These are phyloP conservation scores for Pleochaeta shiraiana DNA, from an alignment of 2,329 filamentous ascomycete species.

Conservation along the genomic window DNA sequence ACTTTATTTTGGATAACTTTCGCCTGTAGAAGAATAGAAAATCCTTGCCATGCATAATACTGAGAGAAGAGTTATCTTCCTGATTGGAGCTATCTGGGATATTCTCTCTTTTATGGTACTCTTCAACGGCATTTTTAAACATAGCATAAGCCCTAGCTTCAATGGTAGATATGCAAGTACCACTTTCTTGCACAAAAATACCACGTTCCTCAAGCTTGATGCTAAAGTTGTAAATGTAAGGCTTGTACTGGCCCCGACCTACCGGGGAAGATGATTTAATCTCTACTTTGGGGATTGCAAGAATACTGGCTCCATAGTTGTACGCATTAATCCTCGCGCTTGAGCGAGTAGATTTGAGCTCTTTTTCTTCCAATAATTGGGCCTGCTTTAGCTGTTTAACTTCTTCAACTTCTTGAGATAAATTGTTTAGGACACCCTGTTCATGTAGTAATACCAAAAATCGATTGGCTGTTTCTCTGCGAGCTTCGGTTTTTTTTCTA, in stretches of 20 bases:
- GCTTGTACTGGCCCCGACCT: background rate
- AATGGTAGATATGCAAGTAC: background rate
- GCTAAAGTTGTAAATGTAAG: background rate
- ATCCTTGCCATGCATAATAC: background rate
- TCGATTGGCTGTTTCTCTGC: background rate
- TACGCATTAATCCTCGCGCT: background rate
- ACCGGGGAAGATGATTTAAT: background rate
- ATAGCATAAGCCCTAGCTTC: background rate
- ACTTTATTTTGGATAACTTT: background rate
- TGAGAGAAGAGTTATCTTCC: background rate
- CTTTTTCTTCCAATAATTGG: background rate
- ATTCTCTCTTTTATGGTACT: background rate
- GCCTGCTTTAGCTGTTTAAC: background rate
- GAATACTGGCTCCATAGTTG: background rate
- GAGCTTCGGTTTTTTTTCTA: background rate
- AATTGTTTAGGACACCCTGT: background rate
- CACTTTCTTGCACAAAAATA: background rate
- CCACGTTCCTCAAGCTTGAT: background rate
- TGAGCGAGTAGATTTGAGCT: background rate
- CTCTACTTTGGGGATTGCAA: background rate
- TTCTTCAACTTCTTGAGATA: background rate
- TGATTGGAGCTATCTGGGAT: background rate
- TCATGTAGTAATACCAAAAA: background rate
- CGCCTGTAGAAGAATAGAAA: constrained; percentile 1
- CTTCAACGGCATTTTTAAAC: background rate